These are phyloP conservation scores for Fomitopsis betulina DNA, from an alignment of 1,284 basidiomycete species.

Conservation along the genomic window DNA sequence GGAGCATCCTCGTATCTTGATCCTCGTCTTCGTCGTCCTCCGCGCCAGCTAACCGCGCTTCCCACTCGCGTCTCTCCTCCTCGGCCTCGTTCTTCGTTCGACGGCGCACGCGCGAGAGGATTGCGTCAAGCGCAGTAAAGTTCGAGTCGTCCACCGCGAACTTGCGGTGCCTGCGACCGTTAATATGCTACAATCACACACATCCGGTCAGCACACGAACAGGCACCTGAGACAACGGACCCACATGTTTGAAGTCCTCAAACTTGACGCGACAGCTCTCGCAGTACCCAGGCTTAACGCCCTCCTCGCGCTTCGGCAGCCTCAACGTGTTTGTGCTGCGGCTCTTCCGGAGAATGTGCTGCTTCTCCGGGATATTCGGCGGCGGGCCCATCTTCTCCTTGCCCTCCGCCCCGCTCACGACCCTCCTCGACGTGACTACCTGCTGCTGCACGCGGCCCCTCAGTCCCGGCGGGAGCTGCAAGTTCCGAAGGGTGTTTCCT, in stretches of 20 bases:
- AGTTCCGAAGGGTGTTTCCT: conserved; percentile 37
- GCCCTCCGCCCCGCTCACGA: conserved; percentile 27
- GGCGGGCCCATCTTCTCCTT: conserved; percentile 63
- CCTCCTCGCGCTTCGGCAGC: conserved; percentile 76
- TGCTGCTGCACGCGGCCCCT: conserved; percentile 58
- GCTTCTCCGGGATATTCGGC: conserved; percentile 46
- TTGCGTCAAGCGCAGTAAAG: conserved; percentile 79
- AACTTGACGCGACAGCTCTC: conserved; percentile 95
- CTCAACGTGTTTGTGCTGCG: conserved; percentile 74
- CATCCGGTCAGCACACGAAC: neutral
- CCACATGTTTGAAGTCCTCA: conserved; percentile 81
- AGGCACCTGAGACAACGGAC: conserved; percentile 22
- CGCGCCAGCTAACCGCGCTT: conserved; percentile 5
- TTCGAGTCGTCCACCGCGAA: conserved; percentile 83
- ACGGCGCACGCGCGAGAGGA: conserved; percentile 74
- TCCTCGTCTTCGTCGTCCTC: conserved; percentile 12
- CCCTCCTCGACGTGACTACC: conserved; percentile 57
- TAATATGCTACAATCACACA: conserved; percentile 63
- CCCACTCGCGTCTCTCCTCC: conserved; percentile 15
- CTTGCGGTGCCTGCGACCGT: conserved; percentile 74
- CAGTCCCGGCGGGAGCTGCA: conserved; percentile 48
- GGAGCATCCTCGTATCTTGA: conserved; percentile 13
- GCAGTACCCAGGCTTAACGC: conserved; percentile 93
- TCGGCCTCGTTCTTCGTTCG: conserved; percentile 46
- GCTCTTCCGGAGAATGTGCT: conserved; percentile 58